Conservation (phyloP, 345 rosid species). For the Schrenkiella parvula region DNA sequence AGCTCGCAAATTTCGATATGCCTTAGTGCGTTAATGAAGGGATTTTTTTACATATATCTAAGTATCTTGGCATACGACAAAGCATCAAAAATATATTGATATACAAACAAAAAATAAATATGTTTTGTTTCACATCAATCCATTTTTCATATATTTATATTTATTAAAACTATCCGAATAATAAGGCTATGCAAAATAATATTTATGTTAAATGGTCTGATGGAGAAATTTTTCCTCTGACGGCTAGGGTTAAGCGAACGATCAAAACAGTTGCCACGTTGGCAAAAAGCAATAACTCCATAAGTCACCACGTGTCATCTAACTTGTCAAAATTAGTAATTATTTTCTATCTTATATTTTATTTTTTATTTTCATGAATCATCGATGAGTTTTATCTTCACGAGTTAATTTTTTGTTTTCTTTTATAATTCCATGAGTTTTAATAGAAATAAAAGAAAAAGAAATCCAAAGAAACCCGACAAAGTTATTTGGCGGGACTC, state of each 20-base stretch:
- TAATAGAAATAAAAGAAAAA: not conserved
- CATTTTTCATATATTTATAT: not conserved
- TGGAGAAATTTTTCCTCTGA: conserved; percentile 10
- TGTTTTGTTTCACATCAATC: not conserved
- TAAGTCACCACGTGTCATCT: conserved; percentile 25
- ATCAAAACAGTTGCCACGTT: conserved; percentile 24
- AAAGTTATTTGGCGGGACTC: conserved; percentile 30
- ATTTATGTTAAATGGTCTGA: conserved; percentile 15
- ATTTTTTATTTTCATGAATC: not conserved
- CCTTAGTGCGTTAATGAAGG: conserved; percentile 31
- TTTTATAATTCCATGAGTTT: no score
- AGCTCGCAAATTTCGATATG: conserved; percentile 23
- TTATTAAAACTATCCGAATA: not conserved
- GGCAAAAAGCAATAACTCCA: conserved; percentile 18
- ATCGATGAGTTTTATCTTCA: not conserved
- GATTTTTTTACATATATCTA: not conserved
- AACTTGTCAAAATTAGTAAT: not conserved
- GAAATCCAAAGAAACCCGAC: not conserved
- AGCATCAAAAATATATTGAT: not conserved
- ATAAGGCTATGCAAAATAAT: not conserved
- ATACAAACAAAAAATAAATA: not conserved
- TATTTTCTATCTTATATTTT: not conserved
- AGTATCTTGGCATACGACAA: conserved; percentile 17
- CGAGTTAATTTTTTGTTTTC: not conserved
- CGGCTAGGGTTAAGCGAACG: conserved; percentile 35